phyloP scores from a whole-genome alignment of 169 alveolate species.

The Eimeria maxima region DNA sequence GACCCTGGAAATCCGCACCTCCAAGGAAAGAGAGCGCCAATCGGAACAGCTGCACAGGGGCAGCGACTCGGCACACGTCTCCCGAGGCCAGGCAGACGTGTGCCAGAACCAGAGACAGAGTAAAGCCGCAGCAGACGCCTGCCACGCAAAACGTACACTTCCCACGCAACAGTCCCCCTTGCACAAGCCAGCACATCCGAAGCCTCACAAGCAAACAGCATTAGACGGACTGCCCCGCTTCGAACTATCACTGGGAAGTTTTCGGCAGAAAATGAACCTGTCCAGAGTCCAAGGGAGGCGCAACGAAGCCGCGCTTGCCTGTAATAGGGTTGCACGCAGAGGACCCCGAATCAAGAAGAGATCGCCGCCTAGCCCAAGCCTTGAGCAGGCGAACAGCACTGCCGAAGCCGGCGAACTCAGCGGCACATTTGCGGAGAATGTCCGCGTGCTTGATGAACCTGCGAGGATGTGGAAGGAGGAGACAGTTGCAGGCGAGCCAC shows the following conservation, averaged over 20 bases:
- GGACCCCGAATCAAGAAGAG: slow-evolving; percentile 33
- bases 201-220: not conserved
- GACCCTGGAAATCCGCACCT: slow-evolving; percentile 43
- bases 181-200: not conserved
- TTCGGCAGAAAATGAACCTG: not conserved
- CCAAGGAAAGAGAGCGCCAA: slow-evolving; percentile 75
- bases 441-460: slow-evolving; percentile 32
- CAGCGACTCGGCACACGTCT: slow-evolving; percentile 50
- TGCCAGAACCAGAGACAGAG: slow-evolving; percentile 70
- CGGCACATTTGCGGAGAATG: slow-evolving; percentile 40
- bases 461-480: not conserved
- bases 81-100: slow-evolving; percentile 68
- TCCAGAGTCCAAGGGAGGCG: not conserved
- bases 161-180: not conserved
- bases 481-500: not conserved
- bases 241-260: not conserved
- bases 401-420: slow-evolving; percentile 60
- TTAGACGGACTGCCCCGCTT: not conserved
- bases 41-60: slow-evolving; percentile 68
- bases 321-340: slow-evolving; percentile 39
- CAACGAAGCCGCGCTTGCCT: not conserved
- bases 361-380: slow-evolving; percentile 79
- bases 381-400: slow-evolving; percentile 59
- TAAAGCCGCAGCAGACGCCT: slow-evolving; percentile 73
- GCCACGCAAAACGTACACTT: slow-evolving; percentile 4